A percentile compares a stretch with the other conserved stretches of the same genome.
These are phyloP conservation scores for Backusella psychrophila DNA, from an alignment of 192 early-diverging fungal species.

Conservation along the genomic window DNA sequence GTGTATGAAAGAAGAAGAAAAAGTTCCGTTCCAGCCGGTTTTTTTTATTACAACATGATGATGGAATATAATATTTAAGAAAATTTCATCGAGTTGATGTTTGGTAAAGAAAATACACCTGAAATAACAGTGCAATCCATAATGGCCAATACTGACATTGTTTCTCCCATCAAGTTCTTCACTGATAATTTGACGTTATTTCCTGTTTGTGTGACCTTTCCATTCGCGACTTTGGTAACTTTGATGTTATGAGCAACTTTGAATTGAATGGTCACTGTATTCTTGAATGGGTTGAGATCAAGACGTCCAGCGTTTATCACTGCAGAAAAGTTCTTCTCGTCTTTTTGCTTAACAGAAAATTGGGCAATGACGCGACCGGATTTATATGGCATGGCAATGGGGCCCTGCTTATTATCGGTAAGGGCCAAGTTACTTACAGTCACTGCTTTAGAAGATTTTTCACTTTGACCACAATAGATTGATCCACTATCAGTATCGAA, in stretches of 20 bases:
- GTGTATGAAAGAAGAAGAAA: neutral
- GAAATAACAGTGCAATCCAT: neutral
- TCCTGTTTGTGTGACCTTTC: constrained; percentile 4
- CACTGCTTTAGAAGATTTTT: neutral
- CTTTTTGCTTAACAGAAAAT: constrained; percentile 2
- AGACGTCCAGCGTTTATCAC: constrained; percentile 23
- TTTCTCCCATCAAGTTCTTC: constrained; percentile 12
- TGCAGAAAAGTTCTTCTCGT: neutral
- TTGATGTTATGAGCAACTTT: constrained; percentile 4
- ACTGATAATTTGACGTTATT: constrained; percentile 7
- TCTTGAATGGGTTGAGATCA: constrained; percentile 12
- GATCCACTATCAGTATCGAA: constrained; percentile 39
- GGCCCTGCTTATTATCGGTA: neutral
- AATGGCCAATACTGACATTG: constrained; percentile 13
- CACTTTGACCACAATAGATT: constrained; percentile 38
- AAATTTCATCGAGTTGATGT: constrained; percentile 1
- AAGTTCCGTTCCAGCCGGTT: neutral
- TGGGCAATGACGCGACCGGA: constrained; percentile 12
- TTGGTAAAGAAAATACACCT: constrained; percentile 14
- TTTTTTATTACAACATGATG: constrained; percentile 1
- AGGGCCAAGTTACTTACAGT: neutral
- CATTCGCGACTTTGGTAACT: constrained; percentile 6
- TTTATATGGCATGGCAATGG: constrained; percentile 14
- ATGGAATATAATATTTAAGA: neutral
- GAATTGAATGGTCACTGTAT: constrained; percentile 9